phyloP scores from a whole-genome alignment of 768 basidiomycete species.

The Holtermannia corniformis region DNA sequence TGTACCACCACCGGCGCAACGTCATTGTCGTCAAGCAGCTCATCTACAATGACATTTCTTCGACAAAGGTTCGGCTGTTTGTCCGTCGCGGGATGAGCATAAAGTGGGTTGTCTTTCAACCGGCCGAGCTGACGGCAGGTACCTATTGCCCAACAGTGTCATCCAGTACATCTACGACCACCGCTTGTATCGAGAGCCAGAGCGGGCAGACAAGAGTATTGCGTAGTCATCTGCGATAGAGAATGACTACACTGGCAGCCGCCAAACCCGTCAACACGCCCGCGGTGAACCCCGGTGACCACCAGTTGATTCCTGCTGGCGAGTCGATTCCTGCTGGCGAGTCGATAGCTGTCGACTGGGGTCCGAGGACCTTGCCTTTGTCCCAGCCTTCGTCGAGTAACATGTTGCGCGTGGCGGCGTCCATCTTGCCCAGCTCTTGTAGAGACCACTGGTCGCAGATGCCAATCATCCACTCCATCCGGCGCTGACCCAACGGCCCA shows the following conservation, averaged over 20 bases:
- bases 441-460: conserved; percentile 78
- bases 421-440: conserved; percentile 64
- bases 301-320: neutral
- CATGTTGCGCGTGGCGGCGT: conserved; percentile 55
- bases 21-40: conserved; percentile 87
- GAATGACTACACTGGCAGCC: no score
- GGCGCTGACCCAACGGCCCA: conserved; percentile 59
- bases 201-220: neutral
- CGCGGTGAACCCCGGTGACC: no score
- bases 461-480: conserved; percentile 77
- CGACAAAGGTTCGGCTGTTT: conserved; percentile 65
- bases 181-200: conserved; percentile 45
- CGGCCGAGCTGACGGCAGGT: conserved; percentile 49
- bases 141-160: conserved; percentile 80
- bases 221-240: no score
- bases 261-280: no score
- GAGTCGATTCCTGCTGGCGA: no score
- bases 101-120: conserved; percentile 34
- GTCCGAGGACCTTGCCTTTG: conserved; percentile 43
- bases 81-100: conserved; percentile 47
- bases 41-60: conserved; percentile 94
- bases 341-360: no score
- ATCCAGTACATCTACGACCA: conserved; percentile 90
- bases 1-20: conserved; percentile 53
- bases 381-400: conserved; percentile 85